These are phyloP conservation scores for Alloascoidea hylecoeti DNA, from an alignment of 805 yeast species.

Conservation along the genomic window DNA sequence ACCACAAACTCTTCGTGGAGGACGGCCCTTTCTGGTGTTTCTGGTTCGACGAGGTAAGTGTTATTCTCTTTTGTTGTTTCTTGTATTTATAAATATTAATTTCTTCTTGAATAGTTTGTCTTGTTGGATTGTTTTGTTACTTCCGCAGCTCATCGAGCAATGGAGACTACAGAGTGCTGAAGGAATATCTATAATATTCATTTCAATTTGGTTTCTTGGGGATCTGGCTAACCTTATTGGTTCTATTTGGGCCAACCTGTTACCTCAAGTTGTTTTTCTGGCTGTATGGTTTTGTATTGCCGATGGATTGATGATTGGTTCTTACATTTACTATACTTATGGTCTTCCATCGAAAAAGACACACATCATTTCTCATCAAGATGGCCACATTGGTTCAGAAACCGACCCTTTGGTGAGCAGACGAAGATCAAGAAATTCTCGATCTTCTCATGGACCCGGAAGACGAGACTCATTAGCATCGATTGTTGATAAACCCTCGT, in stretches of 20 bases:
- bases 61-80: not conserved
- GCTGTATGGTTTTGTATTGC: conserved; percentile 72
- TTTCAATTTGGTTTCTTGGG: conserved; percentile 58
- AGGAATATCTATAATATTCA: conserved; percentile 59
- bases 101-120: conserved; percentile 30
- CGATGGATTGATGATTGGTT: conserved; percentile 41
- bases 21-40: conserved; percentile 38
- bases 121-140: conserved; percentile 63
- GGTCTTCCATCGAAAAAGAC: conserved; percentile 24
- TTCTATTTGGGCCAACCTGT: conserved; percentile 51
- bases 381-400: not conserved
- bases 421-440: conserved; percentile 10
- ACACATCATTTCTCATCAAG: conserved; percentile 4
- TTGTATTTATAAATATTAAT: conserved; percentile 2
- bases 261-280: conserved; percentile 55
- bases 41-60: conserved; percentile 45
- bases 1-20: conserved; percentile 25
- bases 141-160: conserved; percentile 72
- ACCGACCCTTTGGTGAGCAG: conserved; percentile 8
- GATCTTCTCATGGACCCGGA: conserved; percentile 10
- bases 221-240: conserved; percentile 59
- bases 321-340: conserved; percentile 42
- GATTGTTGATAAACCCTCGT: conserved; percentile 32
- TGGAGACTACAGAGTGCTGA: conserved; percentile 66
- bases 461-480: conserved; percentile 37